Evolutionary conservation across 2,329 filamentous ascomycete genomes (phyloP), one percentile per base, ranked within the genome.

Genomic region (Trichophyton benhamiae): DNA sequence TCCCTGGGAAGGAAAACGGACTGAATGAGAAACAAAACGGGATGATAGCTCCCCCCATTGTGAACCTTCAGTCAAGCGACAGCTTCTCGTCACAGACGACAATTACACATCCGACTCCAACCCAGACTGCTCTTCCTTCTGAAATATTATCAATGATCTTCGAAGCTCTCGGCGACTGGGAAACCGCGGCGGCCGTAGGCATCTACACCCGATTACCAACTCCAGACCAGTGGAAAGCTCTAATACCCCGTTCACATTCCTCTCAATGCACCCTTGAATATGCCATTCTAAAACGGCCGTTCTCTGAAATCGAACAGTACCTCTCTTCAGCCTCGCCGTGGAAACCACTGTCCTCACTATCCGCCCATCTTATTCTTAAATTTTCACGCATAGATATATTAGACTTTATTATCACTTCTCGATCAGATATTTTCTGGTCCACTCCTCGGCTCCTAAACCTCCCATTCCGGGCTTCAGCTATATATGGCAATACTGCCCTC

Each of bases 141-240:
- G 92, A 97, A 74, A 82, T 96, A 44, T 96, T 91, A 90, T 87
- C 87, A 36, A 87, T 92, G 62, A 87, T 97, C 57, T 84, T 96
- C 49, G 88, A 76, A 59, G 70, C 95, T 65, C 83, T 91, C 0
- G 85, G 85, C 49, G 92, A 97, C 72, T 97, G 92, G 92, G 92
- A 96, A 74, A 79, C 95, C 20, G 88, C 92, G 8, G 86, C 86
- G 66, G 87, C 88, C 0, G 78, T 96, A 4, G 86, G 88, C 61
- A 83, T 96, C 52, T 92, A 88, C 69, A 90, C 90, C 1, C 90
- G 83, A 61, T 77, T 96, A 4, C 81, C 84, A 0, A 83, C 86
- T 63, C 91, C 92, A 0, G 73, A 78, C 41, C 83, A 88, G 66
- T 95, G 91, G 90, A 80, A 82, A 65, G 76, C 77, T 60, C 83